Evolutionary conservation across 2,329 filamentous ascomycete species (phyloP).

Genomic region (Monilinia polystroma): DNA sequence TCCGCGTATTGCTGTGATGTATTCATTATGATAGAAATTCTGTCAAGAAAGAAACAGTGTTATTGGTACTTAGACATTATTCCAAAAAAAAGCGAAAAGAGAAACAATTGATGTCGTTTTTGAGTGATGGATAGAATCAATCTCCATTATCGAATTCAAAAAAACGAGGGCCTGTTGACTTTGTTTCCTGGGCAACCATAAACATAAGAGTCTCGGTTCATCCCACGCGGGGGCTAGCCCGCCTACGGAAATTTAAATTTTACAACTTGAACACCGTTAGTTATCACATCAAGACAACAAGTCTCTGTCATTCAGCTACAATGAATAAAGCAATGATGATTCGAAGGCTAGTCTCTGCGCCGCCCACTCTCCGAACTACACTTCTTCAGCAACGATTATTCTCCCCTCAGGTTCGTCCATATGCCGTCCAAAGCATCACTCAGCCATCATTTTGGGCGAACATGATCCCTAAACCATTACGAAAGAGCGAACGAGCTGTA

Average conservation of each 20-base stretch:
- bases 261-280: not conserved
- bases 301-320: not conserved
- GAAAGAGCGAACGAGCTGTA: slow-evolving; percentile 44
- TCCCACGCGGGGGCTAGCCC: not conserved
- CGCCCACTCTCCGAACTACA: slow-evolving; percentile 31
- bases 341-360: slow-evolving; percentile 32
- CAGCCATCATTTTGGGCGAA: slow-evolving; percentile 61
- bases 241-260: slow-evolving; percentile 10
- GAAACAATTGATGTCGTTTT: slow-evolving; percentile 22
- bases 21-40: slow-evolving; percentile 42
- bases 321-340: slow-evolving; percentile 34
- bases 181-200: slow-evolving; percentile 22
- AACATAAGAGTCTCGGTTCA: slow-evolving; percentile 9
- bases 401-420: slow-evolving; percentile 27
- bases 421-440: slow-evolving; percentile 41
- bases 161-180: slow-evolving; percentile 23
- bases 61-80: slow-evolving; percentile 41
- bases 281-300: slow-evolving; percentile 3
- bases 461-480: slow-evolving; percentile 66
- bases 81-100: slow-evolving; percentile 22
- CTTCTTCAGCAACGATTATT: slow-evolving; percentile 27
- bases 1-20: slow-evolving; percentile 45
- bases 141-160: slow-evolving; percentile 14
- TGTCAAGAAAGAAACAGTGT: slow-evolving; percentile 27
- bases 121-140: slow-evolving; percentile 20